Evolutionary conservation across 768 basidiomycete genomes (phyloP).

Genomic region (Phylloporus sp.): DNA sequence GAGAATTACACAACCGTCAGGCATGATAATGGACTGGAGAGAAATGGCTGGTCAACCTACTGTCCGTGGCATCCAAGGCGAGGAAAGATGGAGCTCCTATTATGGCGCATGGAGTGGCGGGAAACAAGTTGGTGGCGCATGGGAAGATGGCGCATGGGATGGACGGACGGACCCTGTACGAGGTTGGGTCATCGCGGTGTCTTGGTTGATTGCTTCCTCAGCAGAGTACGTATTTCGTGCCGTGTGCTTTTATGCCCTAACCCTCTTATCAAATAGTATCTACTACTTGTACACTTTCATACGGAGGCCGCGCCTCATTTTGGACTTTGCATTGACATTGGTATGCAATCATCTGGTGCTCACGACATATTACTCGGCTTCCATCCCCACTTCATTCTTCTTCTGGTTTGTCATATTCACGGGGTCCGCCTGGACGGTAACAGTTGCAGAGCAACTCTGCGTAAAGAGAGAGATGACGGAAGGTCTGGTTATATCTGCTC

Average conservation of each 20-base stretch:
- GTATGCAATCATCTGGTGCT: conserved; percentile 89
- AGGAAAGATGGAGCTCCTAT: conserved; percentile 62
- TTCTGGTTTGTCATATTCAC: conserved; percentile 82
- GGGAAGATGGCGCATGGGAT: conserved; percentile 51
- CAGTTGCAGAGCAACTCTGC: conserved; percentile 88
- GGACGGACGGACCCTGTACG: conserved; percentile 72
- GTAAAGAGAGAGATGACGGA: conserved; percentile 88
- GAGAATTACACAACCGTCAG: conserved; percentile 32
- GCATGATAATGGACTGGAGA: conserved; percentile 97
- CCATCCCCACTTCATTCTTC: conserved; percentile 82
- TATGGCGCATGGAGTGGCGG: conserved; percentile 81
- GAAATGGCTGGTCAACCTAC: conserved; percentile 89
- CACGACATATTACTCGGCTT: conserved; percentile 75
- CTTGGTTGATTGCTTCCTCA: conserved; percentile 79
- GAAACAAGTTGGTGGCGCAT: conserved; percentile 61
- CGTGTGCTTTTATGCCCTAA: conserved; percentile 4
- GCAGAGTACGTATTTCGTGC: conserved; percentile 69
- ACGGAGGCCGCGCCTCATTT: conserved; percentile 87
- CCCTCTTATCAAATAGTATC: conserved; percentile 38
- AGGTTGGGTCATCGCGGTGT: conserved; percentile 87
- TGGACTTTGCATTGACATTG: conserved; percentile 91
- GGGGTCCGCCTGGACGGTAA: conserved; percentile 69
- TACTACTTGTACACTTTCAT: conserved; percentile 85
- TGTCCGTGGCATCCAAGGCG: conserved; percentile 59
- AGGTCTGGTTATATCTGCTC: conserved; percentile 56